Evolutionary conservation across 2,329 filamentous ascomycete species (phyloP), one percentile per base, ranked within the genome.

Genomic region (Biscogniauxia sp.): DNA sequence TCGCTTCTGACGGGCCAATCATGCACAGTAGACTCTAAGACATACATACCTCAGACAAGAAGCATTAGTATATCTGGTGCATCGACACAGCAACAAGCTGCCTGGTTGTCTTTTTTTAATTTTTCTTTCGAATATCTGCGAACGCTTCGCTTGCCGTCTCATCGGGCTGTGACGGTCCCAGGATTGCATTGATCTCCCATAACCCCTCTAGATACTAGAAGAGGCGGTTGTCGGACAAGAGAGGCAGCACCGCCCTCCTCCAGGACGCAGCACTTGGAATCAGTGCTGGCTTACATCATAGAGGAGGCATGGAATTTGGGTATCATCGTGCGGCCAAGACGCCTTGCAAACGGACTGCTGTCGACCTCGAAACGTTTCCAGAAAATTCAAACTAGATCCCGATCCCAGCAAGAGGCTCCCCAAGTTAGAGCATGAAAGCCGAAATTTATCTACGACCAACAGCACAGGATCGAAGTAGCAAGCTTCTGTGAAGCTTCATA

Each of bases 1-100:
- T 56, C 56, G 54, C 52, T 53, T 55, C 52, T 60, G 50, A 49
- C 45, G 26, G 58, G 49, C 59, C 59, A 62, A 64, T 61, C 57
- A 64, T 60, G 58, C 52, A 20, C 41, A 52, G 20, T 32, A 51
- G 45, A 49, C 25, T 32, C 58, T 64, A 59, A 71, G 66, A 71
- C 70, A 69, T 37, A 53, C 57, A 49, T 61, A 51, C 50, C 50
- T 23, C 20, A 25, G 51, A 54, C 61, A 59, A 67, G 65, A 67
- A 54, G 17, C 67, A 68, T 58, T 63, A 50, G 57, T 28, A 60
- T 64, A 53, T 41, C 57, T 61, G 37, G 63, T 65, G 56, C 52
- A 61, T 62, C 63, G 57, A 62, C 55, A 60, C 51, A 45, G 59
- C 53, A 45, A 52, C 50, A 45, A 56, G 53, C 50, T 53, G 53